Base-by-base conservation (phyloP, 176 grass and related monocot genomes). In the Ampelocalamus luodianensis region DNA sequence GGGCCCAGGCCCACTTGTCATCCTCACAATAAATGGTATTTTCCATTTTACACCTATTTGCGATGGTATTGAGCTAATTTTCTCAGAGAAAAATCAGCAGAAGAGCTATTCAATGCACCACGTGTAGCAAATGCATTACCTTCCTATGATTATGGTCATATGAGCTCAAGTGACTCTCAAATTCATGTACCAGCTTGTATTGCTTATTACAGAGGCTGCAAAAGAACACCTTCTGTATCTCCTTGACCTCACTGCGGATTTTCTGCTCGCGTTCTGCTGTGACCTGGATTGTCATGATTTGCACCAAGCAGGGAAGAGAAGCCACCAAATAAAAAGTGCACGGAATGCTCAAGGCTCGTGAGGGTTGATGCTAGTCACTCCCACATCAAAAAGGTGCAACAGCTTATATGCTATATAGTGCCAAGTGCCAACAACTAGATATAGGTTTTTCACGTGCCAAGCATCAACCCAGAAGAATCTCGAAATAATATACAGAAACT, bases 111-210 rank as follows among this genome's bases (percentile, higher is more conserved):
- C 18, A 49, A 40, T 44, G 56, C 32, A 85, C 27, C 10, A 27
- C 65, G 6, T 75, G 40, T 46, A 54, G 34, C 50, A 65, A 86
- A 56, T 71, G 17, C 11, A 43, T 81, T 87, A 95, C 96, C 93
- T 98, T 98, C 64, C 96, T 84, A 79, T 98, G 96, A 53, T 98
- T 98, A 83, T 98, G 96, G 61, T 95, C 96, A 89, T 98, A 98
- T 87, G 96, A 98, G 86, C 96, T 98, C 82, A 95, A 79, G 75
- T 95, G 96, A 83, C 59, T 88, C 85, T 95, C 96, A 79, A 98
- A 98, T 94, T 98, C 96, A 77, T 94, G 82, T 14, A 91, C 96
- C 70, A 98, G 64, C 78, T 98, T 98, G 88, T 98, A 95, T 13
- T 95, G 96, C 77, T 96, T 98, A 85, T 96, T 93, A 82, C 96